phyloP scores from a whole-genome alignment of 192 early-diverging fungal genomes.

The Dissophora ornata region DNA sequence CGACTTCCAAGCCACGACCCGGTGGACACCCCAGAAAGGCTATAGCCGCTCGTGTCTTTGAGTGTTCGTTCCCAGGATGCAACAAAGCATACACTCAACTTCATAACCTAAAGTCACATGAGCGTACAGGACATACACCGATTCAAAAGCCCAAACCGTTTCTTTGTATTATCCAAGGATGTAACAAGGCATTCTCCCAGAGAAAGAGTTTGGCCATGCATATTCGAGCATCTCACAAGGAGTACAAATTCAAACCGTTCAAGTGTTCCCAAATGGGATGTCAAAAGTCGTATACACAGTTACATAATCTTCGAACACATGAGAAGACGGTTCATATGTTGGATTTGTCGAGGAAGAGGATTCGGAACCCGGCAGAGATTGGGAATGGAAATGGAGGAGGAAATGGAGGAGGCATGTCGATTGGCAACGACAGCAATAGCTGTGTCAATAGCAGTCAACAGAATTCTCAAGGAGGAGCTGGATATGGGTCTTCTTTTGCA shows the following conservation, averaged over 20 bases:
- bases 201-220: slow-evolving; percentile 82
- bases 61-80: slow-evolving; percentile 50
- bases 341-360: slow-evolving; percentile 45
- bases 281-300: slow-evolving; percentile 82
- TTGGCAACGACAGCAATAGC: neutral
- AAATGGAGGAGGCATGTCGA: neutral
- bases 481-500: neutral
- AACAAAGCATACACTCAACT: slow-evolving; percentile 57
- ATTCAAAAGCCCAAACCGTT: slow-evolving; percentile 69
- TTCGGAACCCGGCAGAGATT: slow-evolving; percentile 18
- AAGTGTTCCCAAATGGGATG: slow-evolving; percentile 72
- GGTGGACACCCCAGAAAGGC: slow-evolving; percentile 48
- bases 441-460: neutral
- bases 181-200: slow-evolving; percentile 76
- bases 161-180: slow-evolving; percentile 70
- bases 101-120: slow-evolving; percentile 58
- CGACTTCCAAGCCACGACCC: slow-evolving; percentile 13
- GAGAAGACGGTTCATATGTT: slow-evolving; percentile 66
- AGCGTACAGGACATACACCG: slow-evolving; percentile 71
- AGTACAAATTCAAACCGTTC: slow-evolving; percentile 62
- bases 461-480: neutral
- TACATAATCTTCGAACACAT: slow-evolving; percentile 83
- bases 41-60: slow-evolving; percentile 66
- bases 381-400: neutral
- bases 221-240: slow-evolving; percentile 56